Base-by-base conservation (phyloP, 1,284 basidiomycete genomes). In the Pseudozyma tsukubaensis region DNA sequence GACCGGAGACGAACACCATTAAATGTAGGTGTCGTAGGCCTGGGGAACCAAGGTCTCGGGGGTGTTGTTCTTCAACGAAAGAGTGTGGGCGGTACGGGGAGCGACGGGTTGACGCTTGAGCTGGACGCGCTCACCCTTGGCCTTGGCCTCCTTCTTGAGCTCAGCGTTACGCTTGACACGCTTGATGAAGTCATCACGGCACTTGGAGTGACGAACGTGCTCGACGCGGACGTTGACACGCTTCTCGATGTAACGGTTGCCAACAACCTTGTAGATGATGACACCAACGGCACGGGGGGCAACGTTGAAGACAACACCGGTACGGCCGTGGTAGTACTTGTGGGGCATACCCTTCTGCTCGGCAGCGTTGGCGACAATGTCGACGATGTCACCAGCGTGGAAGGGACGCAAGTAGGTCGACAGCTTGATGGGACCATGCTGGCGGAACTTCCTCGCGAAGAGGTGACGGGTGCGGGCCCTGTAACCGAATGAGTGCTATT, bases 281-380 rank as follows among this genome's bases (percentile, higher is more conserved):
- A 99, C 93, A 86, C 95, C 95, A 80, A 99, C 95, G 63, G 94
- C 92, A 66, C 91, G 90, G 70, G 93, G 93, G 58, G 96, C 94
- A 77, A 99, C 95, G 88, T 98, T 98, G 91, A 97, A 99, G 76
- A 99, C 89, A 83, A 99, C 96, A 79, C 97, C 96, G 77, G 96
- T 99, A 76, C 93, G 92, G 83, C 93, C 94, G 81, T 62, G 68
- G 82, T 84, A 84, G 78, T 83, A 84, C 88, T 98, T 98, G 90
- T 97, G 95, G 86, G 96, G 95, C 94, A 99, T 97, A 87, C 96
- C 96, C 92, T 96, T 97, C 90, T 99, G 97, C 87, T 97, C 92
- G 56, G 95, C 93, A 72, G 95, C 91, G 86, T 99, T 98, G 83
- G 96, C 96, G 89, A 97, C 97, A 90, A 99, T 99, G 89, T 99